Conservation (phyloP, 495 filamentous ascomycete species). For the Xylaria scruposa region DNA sequence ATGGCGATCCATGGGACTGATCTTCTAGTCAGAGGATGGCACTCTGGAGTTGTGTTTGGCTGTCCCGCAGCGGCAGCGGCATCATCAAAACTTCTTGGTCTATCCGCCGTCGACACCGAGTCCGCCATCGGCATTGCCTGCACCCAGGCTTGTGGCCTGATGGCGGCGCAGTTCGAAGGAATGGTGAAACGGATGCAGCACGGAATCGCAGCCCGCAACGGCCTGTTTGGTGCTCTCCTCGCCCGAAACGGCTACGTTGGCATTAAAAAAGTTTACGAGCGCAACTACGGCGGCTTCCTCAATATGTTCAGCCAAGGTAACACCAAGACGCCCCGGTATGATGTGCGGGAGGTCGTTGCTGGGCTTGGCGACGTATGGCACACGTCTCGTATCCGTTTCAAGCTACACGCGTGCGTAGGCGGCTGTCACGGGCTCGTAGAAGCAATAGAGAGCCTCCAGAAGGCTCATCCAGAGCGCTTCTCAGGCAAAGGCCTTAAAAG, state of each 20-base stretch:
- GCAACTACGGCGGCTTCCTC: constrained; percentile 53
- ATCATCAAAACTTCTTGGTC: constrained; percentile 46
- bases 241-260: constrained; percentile 49
- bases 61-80: constrained; percentile 49
- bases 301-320: constrained; percentile 46
- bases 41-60: constrained; percentile 55
- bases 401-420: constrained; percentile 48
- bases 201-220: constrained; percentile 54
- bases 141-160: constrained; percentile 50
- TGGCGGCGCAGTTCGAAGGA: constrained; percentile 54
- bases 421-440: constrained; percentile 40
- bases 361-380: constrained; percentile 50
- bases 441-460: constrained; percentile 20
- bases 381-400: constrained; percentile 45
- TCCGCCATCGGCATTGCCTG: constrained; percentile 51
- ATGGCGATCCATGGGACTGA: constrained; percentile 47
- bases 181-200: constrained; percentile 56
- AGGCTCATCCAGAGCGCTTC: constrained; percentile 14
- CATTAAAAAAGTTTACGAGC: constrained; percentile 54
- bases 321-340: constrained; percentile 40
- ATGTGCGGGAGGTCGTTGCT: constrained; percentile 40
- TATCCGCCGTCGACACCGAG: constrained; percentile 42
- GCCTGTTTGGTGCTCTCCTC: constrained; percentile 49
- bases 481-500: not conserved
- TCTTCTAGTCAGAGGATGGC: constrained; percentile 51